A percentile compares a stretch with the other conserved stretches of the same genome.
These are phyloP conservation scores for Aspergillaceae sp. DNA, from an alignment of 2,329 filamentous ascomycete genomes.

Conservation along the genomic window DNA sequence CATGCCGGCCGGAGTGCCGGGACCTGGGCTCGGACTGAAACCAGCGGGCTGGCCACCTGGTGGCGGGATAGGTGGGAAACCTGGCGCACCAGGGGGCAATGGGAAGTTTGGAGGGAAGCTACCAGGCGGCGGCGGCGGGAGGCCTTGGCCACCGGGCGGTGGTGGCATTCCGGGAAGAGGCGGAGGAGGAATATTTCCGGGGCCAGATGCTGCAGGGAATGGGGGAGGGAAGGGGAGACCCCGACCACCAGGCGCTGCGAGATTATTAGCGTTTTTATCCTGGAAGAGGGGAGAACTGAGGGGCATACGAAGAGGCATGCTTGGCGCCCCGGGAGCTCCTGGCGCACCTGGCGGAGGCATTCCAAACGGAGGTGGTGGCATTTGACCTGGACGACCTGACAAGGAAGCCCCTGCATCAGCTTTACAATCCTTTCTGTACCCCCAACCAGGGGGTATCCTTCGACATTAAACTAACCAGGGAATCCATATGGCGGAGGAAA, in stretches of 20 bases:
- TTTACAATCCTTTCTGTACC: background rate
- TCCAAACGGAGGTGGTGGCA: slow-evolving; percentile 53
- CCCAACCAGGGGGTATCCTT: background rate
- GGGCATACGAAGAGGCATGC: slow-evolving; percentile 48
- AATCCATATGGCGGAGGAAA: slow-evolving; percentile 54
- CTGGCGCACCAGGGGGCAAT: slow-evolving; percentile 31
- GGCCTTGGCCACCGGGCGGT: slow-evolving; percentile 31
- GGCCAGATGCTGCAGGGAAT: slow-evolving; percentile 24
- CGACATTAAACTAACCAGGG: slow-evolving; percentile 41
- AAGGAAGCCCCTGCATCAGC: background rate
- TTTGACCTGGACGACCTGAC: slow-evolving; percentile 29
- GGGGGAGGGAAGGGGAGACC: slow-evolving; percentile 48
- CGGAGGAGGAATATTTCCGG: slow-evolving; percentile 25
- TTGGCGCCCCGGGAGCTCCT: slow-evolving; percentile 23
- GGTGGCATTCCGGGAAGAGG: slow-evolving; percentile 34
- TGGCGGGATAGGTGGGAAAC: slow-evolving; percentile 24
- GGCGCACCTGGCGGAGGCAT: slow-evolving; percentile 37
- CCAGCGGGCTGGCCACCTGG: slow-evolving; percentile 16
- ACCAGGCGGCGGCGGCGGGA: slow-evolving; percentile 16
- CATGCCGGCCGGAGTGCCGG: slow-evolving; percentile 17
- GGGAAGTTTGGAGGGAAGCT: slow-evolving; percentile 46
- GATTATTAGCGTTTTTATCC: slow-evolving; percentile 7
- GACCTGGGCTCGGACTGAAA: slow-evolving; percentile 19
- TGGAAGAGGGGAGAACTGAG: background rate
- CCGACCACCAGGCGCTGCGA: slow-evolving; percentile 46